phyloP scores from a whole-genome alignment of 768 basidiomycete genomes.

The Paxillus ammoniavirescens region DNA sequence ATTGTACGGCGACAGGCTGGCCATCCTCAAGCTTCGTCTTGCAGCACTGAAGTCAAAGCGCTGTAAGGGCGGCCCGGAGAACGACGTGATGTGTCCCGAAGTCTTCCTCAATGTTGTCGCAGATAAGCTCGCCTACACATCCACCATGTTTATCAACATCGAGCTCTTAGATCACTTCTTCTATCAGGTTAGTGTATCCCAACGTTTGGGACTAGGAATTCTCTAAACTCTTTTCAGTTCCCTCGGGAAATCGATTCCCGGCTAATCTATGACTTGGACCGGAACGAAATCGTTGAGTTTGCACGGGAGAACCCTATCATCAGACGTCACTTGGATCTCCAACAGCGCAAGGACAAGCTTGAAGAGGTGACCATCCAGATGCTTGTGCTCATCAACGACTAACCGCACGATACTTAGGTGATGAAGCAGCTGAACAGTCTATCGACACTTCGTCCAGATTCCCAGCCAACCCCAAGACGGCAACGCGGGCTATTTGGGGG shows the following conservation, averaged over 20 bases:
- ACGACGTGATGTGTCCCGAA: slow-evolving; percentile 90
- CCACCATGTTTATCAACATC: slow-evolving; percentile 98
- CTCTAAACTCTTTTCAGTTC: slow-evolving; percentile 54
- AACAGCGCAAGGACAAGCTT: slow-evolving; percentile 95
- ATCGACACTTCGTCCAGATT: slow-evolving; percentile 83
- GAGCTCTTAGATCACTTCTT: slow-evolving; percentile 98
- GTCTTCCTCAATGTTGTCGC: slow-evolving; percentile 96
- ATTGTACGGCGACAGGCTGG: slow-evolving; percentile 78
- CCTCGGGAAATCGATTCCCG: slow-evolving; percentile 96
- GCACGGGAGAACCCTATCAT: slow-evolving; percentile 95
- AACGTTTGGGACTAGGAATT: not conserved
- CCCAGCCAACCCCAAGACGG: slow-evolving; percentile 69
- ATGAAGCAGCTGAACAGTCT: slow-evolving; percentile 95
- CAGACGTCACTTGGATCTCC: slow-evolving; percentile 83
- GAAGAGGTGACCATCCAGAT: slow-evolving; percentile 65
- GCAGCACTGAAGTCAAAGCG: slow-evolving; percentile 85
- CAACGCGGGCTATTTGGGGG: slow-evolving; percentile 77
- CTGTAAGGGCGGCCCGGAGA: slow-evolving; percentile 85
- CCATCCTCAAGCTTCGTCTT: slow-evolving; percentile 82
- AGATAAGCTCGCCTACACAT: slow-evolving; percentile 93
- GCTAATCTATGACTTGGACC: slow-evolving; percentile 89
- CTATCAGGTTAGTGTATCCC: slow-evolving; percentile 68
- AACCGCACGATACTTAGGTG: slow-evolving; percentile 48
- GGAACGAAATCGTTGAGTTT: slow-evolving; percentile 85
- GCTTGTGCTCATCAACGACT: slow-evolving; percentile 1